A percentile compares a stretch with the other conserved stretches of the same genome.
phyloP scores from a whole-genome alignment of 2,329 filamentous ascomycete genomes.

The Cordyceps javanica region DNA sequence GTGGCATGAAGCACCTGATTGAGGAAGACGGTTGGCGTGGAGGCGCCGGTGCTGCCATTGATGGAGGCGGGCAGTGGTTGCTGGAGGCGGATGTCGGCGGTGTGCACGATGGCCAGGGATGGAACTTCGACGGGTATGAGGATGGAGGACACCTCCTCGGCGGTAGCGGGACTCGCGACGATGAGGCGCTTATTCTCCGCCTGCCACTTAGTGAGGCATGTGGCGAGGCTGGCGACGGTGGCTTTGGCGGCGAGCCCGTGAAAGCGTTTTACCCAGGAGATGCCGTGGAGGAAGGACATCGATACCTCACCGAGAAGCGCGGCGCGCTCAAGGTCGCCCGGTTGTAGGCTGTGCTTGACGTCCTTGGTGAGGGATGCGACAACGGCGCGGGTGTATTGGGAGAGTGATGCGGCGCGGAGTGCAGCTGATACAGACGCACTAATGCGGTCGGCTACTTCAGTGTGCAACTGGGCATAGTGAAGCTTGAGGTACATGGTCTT shows the following conservation, averaged over 20 bases:
- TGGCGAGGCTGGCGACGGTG: constrained; percentile 21
- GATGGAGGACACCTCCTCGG: constrained; percentile 54
- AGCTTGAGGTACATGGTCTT: constrained; percentile 62
- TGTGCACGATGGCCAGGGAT: constrained; percentile 74
- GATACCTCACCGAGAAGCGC: constrained; percentile 46
- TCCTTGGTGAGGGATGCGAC: constrained; percentile 38
- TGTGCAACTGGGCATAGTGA: constrained; percentile 69
- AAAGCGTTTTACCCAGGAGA: constrained; percentile 46
- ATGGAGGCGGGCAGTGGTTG: constrained; percentile 26
- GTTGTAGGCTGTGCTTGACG: constrained; percentile 37
- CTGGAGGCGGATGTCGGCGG: constrained; percentile 58
- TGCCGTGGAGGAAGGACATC: constrained; percentile 39
- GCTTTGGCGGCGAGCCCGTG: constrained; percentile 40
- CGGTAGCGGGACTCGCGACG: constrained; percentile 13
- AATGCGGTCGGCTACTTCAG: constrained; percentile 57
- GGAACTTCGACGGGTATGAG: constrained; percentile 88
- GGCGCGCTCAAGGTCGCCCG: constrained; percentile 49
- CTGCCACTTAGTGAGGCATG: constrained; percentile 29
- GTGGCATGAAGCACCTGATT: constrained; percentile 62
- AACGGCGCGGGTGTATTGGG: constrained; percentile 42
- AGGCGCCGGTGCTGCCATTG: constrained; percentile 19
- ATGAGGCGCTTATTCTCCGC: constrained; percentile 24
- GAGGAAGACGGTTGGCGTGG: constrained; percentile 44
- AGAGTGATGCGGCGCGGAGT: constrained; percentile 35
- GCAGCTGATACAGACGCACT: constrained; percentile 34